phyloP scores from a whole-genome alignment of 768 basidiomycete genomes.

The Mycena vulgaris region DNA sequence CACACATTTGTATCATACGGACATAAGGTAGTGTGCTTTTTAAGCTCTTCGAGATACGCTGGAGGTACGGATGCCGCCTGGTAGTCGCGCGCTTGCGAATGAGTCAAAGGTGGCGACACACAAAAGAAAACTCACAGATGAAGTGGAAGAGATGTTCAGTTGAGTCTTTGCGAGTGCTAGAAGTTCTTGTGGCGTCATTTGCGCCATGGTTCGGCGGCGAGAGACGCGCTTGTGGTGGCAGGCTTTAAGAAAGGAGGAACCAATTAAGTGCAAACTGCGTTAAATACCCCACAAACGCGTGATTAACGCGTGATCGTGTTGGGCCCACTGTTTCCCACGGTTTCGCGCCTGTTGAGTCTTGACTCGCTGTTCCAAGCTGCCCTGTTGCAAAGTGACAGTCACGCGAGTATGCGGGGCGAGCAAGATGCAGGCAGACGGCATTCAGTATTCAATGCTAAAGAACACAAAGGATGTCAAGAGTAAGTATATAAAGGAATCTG shows the following conservation, averaged over 20 bases:
- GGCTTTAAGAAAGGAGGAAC: not conserved
- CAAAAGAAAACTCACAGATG: constrained; percentile 20
- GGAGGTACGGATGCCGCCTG: constrained; percentile 43
- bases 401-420: no score
- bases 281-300: not conserved
- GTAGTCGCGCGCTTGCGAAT: constrained; percentile 6
- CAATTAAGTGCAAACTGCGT: not conserved
- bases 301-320: not conserved
- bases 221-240: constrained; percentile 20
- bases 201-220: constrained; percentile 3
- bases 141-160: constrained; percentile 14
- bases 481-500: no score
- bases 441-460: no score
- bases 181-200: not conserved
- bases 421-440: no score
- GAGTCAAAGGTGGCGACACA: not conserved
- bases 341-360: not conserved
- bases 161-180: constrained; percentile 24
- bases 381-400: no score
- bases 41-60: constrained; percentile 54
- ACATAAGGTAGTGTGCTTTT: constrained; percentile 49
- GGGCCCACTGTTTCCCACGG: no score
- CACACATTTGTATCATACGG: constrained; percentile 54
- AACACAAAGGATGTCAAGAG: no score
- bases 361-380: no score